Conservation (phyloP, 768 basidiomycete genomes). For the Hypholoma sublateritium region DNA sequence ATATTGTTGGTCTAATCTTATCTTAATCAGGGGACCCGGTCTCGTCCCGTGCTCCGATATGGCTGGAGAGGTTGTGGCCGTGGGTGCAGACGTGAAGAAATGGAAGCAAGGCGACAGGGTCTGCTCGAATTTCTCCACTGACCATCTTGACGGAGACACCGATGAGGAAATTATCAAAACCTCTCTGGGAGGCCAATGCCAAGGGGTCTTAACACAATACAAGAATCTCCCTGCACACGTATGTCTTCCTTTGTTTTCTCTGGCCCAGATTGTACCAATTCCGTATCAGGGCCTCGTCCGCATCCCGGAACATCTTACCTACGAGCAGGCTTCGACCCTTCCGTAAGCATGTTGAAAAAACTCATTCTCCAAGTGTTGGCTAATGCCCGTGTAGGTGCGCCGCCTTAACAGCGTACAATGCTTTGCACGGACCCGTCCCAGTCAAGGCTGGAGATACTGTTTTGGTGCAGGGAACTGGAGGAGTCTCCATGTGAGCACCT, state of each 20-base stretch:
- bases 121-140: conserved; percentile 49
- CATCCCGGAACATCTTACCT: conserved; percentile 56
- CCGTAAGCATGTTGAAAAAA: conserved; percentile 36
- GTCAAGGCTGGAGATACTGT: conserved; percentile 61
- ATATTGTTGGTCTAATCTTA: conserved; percentile 19
- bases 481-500: conserved; percentile 46
- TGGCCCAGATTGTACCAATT: too few relatives aligned
- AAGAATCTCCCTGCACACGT: conserved; percentile 38
- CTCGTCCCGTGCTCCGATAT: conserved; percentile 48
- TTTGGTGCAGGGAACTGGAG: conserved; percentile 57
- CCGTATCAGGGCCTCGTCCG: conserved; percentile 42
- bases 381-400: conserved; percentile 37
- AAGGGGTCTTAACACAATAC: conserved; percentile 57
- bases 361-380: not conserved
- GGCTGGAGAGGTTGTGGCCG: conserved; percentile 55
- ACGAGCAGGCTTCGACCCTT: conserved; percentile 64
- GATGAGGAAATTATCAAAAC: conserved; percentile 31
- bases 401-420: conserved; percentile 65
- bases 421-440: conserved; percentile 46
- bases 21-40: conserved; percentile 3
- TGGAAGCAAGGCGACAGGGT: conserved; percentile 62
- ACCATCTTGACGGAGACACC: conserved; percentile 47
- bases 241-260: conserved; percentile 27
- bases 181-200: conserved; percentile 44
- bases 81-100: conserved; percentile 40